Evolutionary conservation across 129 eudicot genomes (phyloP), one percentile per base, ranked within the genome.

Genomic region (Erigeron canadensis): DNA sequence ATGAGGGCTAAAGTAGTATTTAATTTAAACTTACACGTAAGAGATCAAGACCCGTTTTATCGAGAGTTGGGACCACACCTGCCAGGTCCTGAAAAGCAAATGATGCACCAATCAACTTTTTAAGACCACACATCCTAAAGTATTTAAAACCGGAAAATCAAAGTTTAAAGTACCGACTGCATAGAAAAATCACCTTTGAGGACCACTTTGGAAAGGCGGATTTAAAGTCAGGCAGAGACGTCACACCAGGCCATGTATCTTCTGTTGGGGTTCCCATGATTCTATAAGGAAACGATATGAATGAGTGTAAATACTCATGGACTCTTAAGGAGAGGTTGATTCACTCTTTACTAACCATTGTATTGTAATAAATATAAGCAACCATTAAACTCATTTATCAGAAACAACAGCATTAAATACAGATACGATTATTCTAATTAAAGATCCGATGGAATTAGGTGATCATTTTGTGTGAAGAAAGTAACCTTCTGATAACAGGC

Each of bases 161-260:
- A 72, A 63, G 56, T 18, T 10, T 34, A 37, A 43, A 51, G 55
- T 41, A 57, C 17, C 18, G 3, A 19, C 54, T 17, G 22, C 23
- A 45, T 4, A 45, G 23, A 60, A 39, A n/a, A 41, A 71, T 80
- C 75, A 94, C 98, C 98, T 94, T 89, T 37, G 96, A 37, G 12
- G 89, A 82, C 96, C 96, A 87, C 68, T 87, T 94, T 51, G 96
- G 96, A 46, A 94, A 94, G 58, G 95, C 81, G 11, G 91, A 82
- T 80, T 87, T 94, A 57, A 87, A 94, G 75, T 89, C 98, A 74
- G 95, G 96, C 74, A 89, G 83, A 73, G 96, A 82, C 19, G 90
- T 85, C 70, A 94, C 96, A 12, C 98, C 98, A 70, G 97, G 97
- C 98, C 96, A 94, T 70, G 84, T 84, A 60, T 94, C 90, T 77